Evolutionary conservation across 192 early-diverging fungal genomes (phyloP), one percentile per base, ranked within the genome.

Genomic region (Umbelopsis ramanniana): DNA sequence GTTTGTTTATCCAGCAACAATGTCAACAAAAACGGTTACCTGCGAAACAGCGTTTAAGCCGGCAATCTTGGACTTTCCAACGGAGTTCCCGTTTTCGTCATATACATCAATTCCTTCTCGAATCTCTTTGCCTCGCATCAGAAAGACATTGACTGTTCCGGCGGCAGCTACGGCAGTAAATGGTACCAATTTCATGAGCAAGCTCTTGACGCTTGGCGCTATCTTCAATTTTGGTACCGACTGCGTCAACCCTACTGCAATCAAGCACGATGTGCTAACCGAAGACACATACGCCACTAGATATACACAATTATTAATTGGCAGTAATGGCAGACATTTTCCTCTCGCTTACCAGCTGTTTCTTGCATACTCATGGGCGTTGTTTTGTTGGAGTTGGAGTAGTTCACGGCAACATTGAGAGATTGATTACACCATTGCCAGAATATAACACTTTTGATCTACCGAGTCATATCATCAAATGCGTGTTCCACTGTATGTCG

Each of bases 361-460:
- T 94, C 93, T 46, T 82, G 81, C 66, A 88, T 72, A 72, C 82
- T 81, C 93, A 94, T 93, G 52, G 82, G 81, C 4, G 86, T 91
- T 7, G 91, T 92, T 76, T 94, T 93, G 77, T 95, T 95, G 8
- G 93, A 90, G 73, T 95, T 94, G 43, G 84, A 85, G 57, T 89
- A 94, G 76, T 95, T 95, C 77, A 95, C 89, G 10, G 92, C 93
- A 7, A 94, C 93, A 76, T 95, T 95, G 33, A 93, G 87, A 48
- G 82, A 85, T 75, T 95, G 93, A 76, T 95, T 95, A 23, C 88
- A 70, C 92, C 91, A 93, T 75, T 94, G 92, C 87, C 90, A 92
- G 76, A 92, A 91, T 40, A 94, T 66, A 68, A 89, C 86, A 21
- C 77, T 84, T 67, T 76, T 82, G 46, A 84, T 82, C 69, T 88